Conservation (phyloP, 108 stramenopile genomes). For the Cylindrotheca fusiformis region DNA sequence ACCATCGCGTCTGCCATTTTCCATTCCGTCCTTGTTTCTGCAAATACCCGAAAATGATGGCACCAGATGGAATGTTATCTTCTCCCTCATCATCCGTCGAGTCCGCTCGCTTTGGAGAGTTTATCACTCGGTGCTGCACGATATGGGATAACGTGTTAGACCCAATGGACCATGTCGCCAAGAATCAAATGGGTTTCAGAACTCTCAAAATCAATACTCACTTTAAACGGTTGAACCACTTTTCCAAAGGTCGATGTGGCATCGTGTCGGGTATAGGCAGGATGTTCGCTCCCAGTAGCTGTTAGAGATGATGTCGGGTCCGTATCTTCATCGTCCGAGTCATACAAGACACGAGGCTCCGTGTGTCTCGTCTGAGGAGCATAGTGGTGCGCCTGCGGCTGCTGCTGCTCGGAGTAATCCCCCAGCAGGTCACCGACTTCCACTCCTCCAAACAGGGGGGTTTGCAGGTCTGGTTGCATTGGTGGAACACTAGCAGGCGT, state of each 20-base stretch:
- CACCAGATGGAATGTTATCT: conserved; percentile 23
- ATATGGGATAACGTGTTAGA: conserved; percentile 2
- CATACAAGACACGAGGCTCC: conserved; percentile 3
- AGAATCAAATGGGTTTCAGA: background rate
- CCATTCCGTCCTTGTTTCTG: conserved; percentile 94
- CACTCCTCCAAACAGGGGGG: background rate
- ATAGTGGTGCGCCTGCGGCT: background rate
- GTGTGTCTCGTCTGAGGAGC: background rate
- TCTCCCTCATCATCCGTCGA: conserved; percentile 30
- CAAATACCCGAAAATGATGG: conserved; percentile 86
- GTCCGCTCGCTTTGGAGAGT: conserved; percentile 4
- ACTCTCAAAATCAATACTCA: conserved; percentile 6
- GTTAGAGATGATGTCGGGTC: conserved; percentile 33
- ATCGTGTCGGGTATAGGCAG: conserved; percentile 10
- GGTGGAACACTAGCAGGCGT: background rate
- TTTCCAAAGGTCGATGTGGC: conserved; percentile 36
- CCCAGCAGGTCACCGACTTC: conserved; percentile 10
- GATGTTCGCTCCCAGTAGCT: conserved; percentile 3
- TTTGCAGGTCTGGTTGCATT: background rate
- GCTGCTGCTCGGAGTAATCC: background rate
- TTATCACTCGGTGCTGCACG: conserved; percentile 6
- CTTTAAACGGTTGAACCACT: conserved; percentile 25
- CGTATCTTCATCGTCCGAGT: conserved; percentile 30
- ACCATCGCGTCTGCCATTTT: conserved; percentile 97
- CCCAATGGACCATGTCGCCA: background rate